A percentile compares a stretch with the other conserved stretches of the same genome.
Conservation (phyloP, 257 asterid species). For the Solanum medicagineum region DNA sequence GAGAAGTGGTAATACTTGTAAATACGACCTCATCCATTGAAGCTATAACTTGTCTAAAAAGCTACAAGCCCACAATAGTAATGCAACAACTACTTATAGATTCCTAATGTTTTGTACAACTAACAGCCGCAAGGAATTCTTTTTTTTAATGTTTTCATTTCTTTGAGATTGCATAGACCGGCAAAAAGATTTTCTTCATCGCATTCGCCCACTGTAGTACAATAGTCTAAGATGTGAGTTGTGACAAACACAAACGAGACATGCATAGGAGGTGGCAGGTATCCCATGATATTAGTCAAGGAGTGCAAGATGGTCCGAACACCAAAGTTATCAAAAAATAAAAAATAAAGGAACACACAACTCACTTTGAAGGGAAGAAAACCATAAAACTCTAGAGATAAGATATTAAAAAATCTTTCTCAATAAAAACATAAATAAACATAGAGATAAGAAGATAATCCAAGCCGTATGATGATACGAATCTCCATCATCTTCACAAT, state of each 20-base stretch:
- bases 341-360: not conserved
- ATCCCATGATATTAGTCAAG: not conserved
- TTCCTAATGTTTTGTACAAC: not conserved
- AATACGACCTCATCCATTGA: not conserved
- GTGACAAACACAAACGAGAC: not conserved
- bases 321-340: not conserved
- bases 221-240: not conserved
- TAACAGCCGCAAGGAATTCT: not conserved
- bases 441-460: not conserved
- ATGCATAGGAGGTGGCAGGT: not conserved
- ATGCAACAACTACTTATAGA: not conserved
- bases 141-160: not conserved
- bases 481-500: not conserved
- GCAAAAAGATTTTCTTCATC: not conserved
- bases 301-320: not conserved
- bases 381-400: not conserved
- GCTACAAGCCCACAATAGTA: not conserved
- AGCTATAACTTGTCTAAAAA: not conserved
- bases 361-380: not conserved
- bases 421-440: not conserved
- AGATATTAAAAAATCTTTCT: not conserved
- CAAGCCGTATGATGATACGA: not conserved
- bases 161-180: not conserved
- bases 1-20: not conserved
- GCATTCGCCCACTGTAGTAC: not conserved